Evolutionary conservation across 106 monocot genomes (phyloP), one percentile per base, ranked within the genome.

Genomic region (Posidonia australis): DNA sequence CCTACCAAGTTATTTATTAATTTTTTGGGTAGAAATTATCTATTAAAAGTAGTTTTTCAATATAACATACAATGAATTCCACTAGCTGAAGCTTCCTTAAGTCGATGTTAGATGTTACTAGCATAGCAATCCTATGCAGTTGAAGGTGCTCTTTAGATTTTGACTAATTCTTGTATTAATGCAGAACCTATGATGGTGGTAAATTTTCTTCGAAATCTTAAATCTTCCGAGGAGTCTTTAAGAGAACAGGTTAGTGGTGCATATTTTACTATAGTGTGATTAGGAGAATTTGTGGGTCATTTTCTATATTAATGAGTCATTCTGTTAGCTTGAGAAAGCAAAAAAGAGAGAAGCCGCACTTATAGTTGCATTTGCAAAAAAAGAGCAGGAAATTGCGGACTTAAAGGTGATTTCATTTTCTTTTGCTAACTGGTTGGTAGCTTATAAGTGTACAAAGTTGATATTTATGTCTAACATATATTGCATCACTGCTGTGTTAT

Each of bases 271-370:
- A 12, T 45, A 25, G 23, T 28, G 13, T 63, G 10, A 13, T 42
- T 14, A 14, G 7, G 3, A 46, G 45, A 45, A 13, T 46, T 14
- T 12, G 22, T 45, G 45, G 4, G 23, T n/a, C 17, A 44, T 26
- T 48, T 44, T 16, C 13, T 43, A 6, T 30, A 11, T 13, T 29
- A 19, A 47, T 47, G 27, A 27, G 58, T 27, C 53, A 58, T 20
- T 77, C 80, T 27, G 11, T 62, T 63, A 98, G 98, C 85, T 98
- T 59, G 98, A 98, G 66, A 98, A 98, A 71, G 98, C 87, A 46
- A 98, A 88, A 75, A 98, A 91, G 79, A 86, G 77, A 74, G 98
- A 98, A 72, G 98, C 90, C 48, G 98, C 98, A 55, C 84, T 91
- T 22, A 91, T 98, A 48, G 98, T 98, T 42, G 77, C 91, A 51